A percentile compares a stretch with the other conserved stretches of the same genome.
These are phyloP conservation scores for Cymbidium sinense DNA, from an alignment of 106 monocot species.

Conservation along the genomic window DNA sequence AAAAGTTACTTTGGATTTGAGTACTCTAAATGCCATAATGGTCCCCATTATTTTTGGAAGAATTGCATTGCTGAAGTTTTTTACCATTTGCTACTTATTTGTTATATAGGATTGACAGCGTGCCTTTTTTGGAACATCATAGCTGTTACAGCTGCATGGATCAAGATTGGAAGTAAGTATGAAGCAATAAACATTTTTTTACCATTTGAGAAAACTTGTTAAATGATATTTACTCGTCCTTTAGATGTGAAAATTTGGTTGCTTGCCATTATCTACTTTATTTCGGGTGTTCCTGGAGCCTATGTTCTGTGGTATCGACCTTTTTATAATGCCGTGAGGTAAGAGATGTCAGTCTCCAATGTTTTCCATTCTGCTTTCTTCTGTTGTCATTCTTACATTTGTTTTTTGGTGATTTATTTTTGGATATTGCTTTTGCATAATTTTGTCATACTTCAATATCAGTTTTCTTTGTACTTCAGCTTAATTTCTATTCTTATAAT, in stretches of 20 bases:
- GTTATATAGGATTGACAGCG: conserved; percentile 35
- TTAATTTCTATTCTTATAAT: conserved; percentile 2
- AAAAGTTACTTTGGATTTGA: background rate
- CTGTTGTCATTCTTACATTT: background rate
- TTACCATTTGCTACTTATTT: conserved; percentile 1
- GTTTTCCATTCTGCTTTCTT: background rate
- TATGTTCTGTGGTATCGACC: conserved; percentile 73
- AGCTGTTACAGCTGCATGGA: conserved; percentile 72
- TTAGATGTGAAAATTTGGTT: conserved; percentile 65
- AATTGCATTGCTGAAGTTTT: background rate
- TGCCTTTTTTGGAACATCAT: conserved; percentile 64
- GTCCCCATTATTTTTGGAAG: background rate
- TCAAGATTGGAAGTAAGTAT: conserved; percentile 26
- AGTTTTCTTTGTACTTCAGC: background rate
- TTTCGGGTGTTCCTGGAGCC: conserved; percentile 56
- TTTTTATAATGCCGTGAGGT: conserved; percentile 73
- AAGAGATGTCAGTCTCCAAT: background rate
- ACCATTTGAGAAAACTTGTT: background rate
- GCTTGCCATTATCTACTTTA: conserved; percentile 66
- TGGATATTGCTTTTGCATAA: background rate
- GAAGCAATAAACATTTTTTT: background rate
- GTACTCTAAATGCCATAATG: background rate
- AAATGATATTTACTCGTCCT: background rate
- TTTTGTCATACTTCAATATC: background rate
- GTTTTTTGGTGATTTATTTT: background rate